Conservation (phyloP, 2,329 filamentous ascomycete genomes). For the Fusarium sp. region DNA sequence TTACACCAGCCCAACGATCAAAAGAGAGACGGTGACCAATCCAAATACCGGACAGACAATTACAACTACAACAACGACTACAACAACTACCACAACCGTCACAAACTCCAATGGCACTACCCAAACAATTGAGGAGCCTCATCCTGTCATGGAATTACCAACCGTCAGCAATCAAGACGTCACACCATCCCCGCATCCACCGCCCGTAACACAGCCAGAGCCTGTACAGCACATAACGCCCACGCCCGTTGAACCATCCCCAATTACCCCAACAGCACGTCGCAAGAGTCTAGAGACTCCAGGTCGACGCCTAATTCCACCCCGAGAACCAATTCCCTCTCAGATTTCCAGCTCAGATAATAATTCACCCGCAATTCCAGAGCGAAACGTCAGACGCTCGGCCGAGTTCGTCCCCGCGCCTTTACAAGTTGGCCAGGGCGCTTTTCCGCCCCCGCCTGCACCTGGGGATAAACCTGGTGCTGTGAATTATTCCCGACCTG, state of each 20-base stretch:
- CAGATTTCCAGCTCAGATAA: neutral
- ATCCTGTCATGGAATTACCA: slow-evolving; percentile 23
- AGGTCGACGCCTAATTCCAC: slow-evolving; percentile 33
- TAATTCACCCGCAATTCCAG: slow-evolving; percentile 24
- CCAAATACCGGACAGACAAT: slow-evolving; percentile 38
- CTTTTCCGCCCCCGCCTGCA: neutral
- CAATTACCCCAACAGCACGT: slow-evolving; percentile 16
- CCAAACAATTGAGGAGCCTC: slow-evolving; percentile 32
- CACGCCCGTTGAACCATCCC: neutral
- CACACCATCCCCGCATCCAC: slow-evolving; percentile 1
- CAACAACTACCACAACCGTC: slow-evolving; percentile 43
- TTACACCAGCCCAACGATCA: slow-evolving; percentile 14
- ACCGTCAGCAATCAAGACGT: slow-evolving; percentile 23
- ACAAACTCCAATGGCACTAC: slow-evolving; percentile 37
- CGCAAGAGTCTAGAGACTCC: slow-evolving; percentile 37
- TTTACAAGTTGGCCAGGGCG: slow-evolving; percentile 4
- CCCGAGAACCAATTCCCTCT: slow-evolving; percentile 21
- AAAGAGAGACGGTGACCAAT: slow-evolving; percentile 19
- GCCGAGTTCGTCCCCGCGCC: slow-evolving; percentile 1
- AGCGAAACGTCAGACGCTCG: slow-evolving; percentile 17
- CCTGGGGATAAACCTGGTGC: neutral
- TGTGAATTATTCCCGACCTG: slow-evolving; percentile 23
- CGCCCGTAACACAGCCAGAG: neutral
- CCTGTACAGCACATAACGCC: slow-evolving; percentile 6
- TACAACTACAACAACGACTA: slow-evolving; percentile 32